Percentiles rank a stretch among this genome's conserved stretches.
phyloP scores from a whole-genome alignment of 352 stramenopile genomes.

The Phytophthora vignae region DNA sequence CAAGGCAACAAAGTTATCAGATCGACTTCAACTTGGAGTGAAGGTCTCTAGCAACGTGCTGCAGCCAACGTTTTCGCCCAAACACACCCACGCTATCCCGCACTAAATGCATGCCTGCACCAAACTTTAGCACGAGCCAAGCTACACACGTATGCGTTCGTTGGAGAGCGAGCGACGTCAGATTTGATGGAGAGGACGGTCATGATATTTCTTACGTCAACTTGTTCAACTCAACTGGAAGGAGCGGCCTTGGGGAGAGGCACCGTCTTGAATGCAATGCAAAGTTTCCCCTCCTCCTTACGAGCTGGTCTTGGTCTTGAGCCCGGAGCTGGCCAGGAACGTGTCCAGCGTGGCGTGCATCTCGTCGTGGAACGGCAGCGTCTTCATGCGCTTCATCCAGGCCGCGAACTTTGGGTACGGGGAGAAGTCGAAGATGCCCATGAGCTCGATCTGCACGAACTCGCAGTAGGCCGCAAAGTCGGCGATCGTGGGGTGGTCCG shows the following conservation, averaged over 20 bases:
- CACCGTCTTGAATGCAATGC: too few species aligned
- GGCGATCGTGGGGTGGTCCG: slow-evolving; percentile 42
- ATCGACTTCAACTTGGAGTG: background rate
- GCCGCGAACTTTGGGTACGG: slow-evolving; percentile 30
- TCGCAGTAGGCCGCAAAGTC: slow-evolving; percentile 59
- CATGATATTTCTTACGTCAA: background rate
- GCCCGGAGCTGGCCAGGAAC: slow-evolving; percentile 41
- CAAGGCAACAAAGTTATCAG: background rate
- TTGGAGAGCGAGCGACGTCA: background rate
- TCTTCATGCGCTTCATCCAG: slow-evolving; percentile 47
- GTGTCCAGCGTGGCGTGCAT: slow-evolving; percentile 41
- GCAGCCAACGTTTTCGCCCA: too few species aligned
- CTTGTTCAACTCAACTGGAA: background rate
- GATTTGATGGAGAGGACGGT: background rate
- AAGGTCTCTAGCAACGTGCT: background rate
- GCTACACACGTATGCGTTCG: background rate
- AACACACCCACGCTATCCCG: too few species aligned
- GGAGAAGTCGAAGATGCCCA: slow-evolving; percentile 44
- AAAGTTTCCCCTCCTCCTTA: background rate
- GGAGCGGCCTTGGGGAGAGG: background rate
- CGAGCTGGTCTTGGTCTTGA: slow-evolving; percentile 26
- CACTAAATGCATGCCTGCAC: background rate
- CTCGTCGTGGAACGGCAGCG: slow-evolving; percentile 44
- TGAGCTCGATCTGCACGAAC: slow-evolving; percentile 45
- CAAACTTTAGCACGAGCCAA: background rate